Evolutionary conservation across 2,329 filamentous ascomycete species (phyloP).

Genomic region (Colletotrichum salicis): DNA sequence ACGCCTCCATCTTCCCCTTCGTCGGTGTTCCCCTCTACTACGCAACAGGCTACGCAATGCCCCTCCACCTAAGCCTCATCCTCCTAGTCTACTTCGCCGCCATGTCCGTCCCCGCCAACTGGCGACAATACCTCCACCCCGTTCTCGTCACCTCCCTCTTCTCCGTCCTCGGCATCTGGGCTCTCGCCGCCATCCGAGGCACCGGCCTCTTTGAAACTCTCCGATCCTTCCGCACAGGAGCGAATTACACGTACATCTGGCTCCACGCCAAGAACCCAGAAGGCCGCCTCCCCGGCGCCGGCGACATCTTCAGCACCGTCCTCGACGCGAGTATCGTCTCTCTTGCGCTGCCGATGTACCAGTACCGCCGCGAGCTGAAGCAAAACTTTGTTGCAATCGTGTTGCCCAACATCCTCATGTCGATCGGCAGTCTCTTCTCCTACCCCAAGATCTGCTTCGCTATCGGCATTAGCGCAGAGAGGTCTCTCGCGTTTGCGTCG

Average conservation of each 20-base stretch:
- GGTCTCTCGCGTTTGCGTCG: conserved; percentile 65
- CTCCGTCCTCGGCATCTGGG: conserved; percentile 64
- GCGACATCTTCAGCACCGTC: conserved; percentile 64
- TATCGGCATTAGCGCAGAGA: conserved; percentile 62
- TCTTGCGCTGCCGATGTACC: conserved; percentile 70
- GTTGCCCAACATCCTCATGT: conserved; percentile 62
- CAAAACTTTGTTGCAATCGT: conserved; percentile 65
- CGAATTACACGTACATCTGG: conserved; percentile 65
- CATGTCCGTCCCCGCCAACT: conserved; percentile 57
- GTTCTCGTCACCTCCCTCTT: conserved; percentile 65
- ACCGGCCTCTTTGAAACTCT: conserved; percentile 54
- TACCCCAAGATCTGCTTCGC: conserved; percentile 66
- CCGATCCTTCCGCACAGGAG: conserved; percentile 60
- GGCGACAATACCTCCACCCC: conserved; percentile 66
- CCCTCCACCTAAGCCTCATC: conserved; percentile 57
- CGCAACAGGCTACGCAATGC: conserved; percentile 61
- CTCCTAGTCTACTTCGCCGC: conserved; percentile 64
- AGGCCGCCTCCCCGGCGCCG: conserved; percentile 59
- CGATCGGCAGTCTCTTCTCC: conserved; percentile 64
- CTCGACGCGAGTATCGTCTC: conserved; percentile 69
- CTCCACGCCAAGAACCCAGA: conserved; percentile 41
- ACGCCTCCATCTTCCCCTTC: conserved; percentile 56
- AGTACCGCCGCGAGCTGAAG: conserved; percentile 66
- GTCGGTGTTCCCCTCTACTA: conserved; percentile 67
- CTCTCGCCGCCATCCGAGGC: conserved; percentile 59